Evolutionary conservation across 2,329 filamentous ascomycete species (phyloP).

Genomic region (Cercospora brassicicola): DNA sequence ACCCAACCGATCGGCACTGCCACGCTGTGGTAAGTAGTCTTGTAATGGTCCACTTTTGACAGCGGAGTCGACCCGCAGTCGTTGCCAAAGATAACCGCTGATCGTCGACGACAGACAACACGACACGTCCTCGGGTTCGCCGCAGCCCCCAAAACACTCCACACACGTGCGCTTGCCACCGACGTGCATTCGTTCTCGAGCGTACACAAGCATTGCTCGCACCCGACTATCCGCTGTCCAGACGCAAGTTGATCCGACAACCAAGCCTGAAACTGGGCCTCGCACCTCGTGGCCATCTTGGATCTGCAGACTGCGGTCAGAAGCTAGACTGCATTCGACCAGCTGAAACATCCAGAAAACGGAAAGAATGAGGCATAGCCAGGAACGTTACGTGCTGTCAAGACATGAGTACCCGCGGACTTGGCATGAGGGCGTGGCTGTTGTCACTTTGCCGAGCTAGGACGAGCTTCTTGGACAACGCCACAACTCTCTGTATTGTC

Average conservation of each 20-base stretch:
- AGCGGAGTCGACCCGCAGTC: not conserved
- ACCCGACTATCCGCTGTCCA: not conserved
- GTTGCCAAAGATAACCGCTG: not conserved
- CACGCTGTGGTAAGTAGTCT: not conserved
- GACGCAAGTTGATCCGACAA: not conserved
- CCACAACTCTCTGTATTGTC: not conserved
- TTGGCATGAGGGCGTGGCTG: not conserved
- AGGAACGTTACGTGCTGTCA: not conserved
- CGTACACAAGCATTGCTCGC: not conserved
- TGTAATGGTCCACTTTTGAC: not conserved
- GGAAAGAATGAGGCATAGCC: conserved; percentile 3
- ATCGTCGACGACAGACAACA: not conserved
- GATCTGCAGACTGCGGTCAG: not conserved
- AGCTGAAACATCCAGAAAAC: not conserved
- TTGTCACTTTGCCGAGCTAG: conserved; percentile 1
- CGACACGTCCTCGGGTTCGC: not conserved
- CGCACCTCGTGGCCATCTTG: not conserved
- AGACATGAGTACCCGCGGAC: conserved; percentile 1
- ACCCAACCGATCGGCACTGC: not conserved
- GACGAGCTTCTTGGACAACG: conserved; percentile 8
- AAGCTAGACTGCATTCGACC: not conserved
- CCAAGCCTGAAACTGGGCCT: not conserved
- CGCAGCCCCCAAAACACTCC: not conserved
- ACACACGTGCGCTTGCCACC: not conserved
- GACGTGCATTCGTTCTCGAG: not conserved